Evolutionary conservation across 202 grass and related monocot genomes (phyloP).

Genomic region (Alloteropsis angusta): DNA sequence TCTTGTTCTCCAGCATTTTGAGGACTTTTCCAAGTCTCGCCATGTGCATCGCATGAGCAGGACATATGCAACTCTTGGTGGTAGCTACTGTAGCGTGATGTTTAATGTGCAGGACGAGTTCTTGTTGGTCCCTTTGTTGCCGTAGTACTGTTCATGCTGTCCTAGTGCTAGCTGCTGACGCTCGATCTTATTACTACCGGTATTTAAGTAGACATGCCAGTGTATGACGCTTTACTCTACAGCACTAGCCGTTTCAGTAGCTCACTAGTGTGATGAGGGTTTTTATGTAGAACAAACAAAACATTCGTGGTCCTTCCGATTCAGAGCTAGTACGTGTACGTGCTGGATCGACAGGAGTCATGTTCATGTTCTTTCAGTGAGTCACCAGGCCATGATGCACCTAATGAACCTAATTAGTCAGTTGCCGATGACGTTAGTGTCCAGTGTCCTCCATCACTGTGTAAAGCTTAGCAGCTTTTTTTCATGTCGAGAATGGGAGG

Average conservation of each 20-base stretch:
- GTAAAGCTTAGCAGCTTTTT: background rate
- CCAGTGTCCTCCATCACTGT: background rate
- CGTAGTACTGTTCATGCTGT: constrained; percentile 11
- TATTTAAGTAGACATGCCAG: background rate
- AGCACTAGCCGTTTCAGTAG: background rate
- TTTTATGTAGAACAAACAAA: constrained; percentile 23
- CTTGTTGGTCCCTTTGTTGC: constrained; percentile 7
- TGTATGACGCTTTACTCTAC: background rate
- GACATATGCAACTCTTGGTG: background rate
- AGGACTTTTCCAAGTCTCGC: background rate
- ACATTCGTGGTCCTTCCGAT: background rate
- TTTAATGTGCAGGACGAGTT: background rate
- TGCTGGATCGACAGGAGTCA: too few relatives aligned
- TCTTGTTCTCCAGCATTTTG: background rate
- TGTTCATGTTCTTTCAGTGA: background rate
- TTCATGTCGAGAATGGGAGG: background rate
- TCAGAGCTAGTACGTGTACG: background rate
- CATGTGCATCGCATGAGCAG: background rate
- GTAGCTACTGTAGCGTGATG: background rate
- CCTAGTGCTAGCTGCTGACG: background rate
- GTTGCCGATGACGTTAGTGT: too few relatives aligned
- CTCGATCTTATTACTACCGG: background rate
- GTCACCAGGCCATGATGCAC: background rate
- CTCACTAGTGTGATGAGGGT: background rate
- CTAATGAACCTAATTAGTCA: background rate